Evolutionary conservation across 192 early-diverging fungal genomes (phyloP).

Genomic region (Coemansia sp.): DNA sequence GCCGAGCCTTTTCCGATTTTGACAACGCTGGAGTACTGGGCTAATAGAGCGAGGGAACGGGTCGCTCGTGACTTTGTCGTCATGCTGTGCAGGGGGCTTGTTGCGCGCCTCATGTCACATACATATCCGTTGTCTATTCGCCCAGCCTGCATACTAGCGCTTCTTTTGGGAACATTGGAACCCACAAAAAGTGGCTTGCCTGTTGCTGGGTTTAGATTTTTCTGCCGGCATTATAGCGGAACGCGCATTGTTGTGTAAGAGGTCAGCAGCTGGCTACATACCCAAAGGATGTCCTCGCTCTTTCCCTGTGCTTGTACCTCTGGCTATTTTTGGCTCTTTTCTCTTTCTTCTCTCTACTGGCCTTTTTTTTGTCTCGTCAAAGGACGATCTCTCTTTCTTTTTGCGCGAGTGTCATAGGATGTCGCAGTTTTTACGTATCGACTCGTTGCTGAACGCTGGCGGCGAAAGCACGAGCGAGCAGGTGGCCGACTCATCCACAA

Average conservation of each 20-base stretch:
- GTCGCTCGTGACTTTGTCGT: background rate
- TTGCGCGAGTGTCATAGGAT: background rate
- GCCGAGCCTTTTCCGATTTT: background rate
- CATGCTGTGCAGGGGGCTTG: background rate
- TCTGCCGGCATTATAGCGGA: background rate
- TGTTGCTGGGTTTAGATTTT: background rate
- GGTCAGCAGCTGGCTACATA: background rate
- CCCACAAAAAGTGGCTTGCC: background rate
- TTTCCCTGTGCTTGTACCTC: background rate
- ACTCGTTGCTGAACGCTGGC: slow-evolving; percentile 20
- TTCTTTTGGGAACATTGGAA: background rate
- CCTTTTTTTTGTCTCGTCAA: background rate
- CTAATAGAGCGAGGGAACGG: background rate
- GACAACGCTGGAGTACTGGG: background rate
- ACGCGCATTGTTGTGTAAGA: slow-evolving; percentile 1
- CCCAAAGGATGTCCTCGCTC: background rate
- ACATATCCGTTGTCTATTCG: background rate
- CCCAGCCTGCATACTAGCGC: background rate
- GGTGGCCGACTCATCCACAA: background rate
- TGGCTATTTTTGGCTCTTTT: background rate
- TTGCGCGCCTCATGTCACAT: background rate
- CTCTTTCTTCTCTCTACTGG: background rate
- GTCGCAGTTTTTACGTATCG: slow-evolving; percentile 23
- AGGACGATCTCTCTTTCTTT: background rate
- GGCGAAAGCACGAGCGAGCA: background rate